phyloP scores from a whole-genome alignment of 495 filamentous ascomycete species.

The Annulohypoxylon bovei region DNA sequence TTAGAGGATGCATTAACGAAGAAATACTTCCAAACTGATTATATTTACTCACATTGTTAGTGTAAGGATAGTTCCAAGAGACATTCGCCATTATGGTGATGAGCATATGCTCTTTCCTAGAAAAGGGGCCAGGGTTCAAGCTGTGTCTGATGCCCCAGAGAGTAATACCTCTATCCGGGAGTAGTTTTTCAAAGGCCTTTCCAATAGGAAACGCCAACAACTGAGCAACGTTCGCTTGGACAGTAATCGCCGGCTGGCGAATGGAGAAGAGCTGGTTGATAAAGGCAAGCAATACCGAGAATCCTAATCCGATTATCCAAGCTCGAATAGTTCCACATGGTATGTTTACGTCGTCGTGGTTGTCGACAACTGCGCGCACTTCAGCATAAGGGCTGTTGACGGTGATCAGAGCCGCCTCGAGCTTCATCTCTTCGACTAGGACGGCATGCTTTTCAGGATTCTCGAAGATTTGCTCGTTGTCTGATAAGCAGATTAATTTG shows the following conservation, averaged over 20 bases:
- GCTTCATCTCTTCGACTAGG: constrained; percentile 55
- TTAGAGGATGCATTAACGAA: no score
- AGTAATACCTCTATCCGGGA: constrained; percentile 53
- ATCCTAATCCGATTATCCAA: constrained; percentile 53
- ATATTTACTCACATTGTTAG: no score
- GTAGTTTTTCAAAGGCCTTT: constrained; percentile 44
- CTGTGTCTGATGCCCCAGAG: constrained; percentile 50
- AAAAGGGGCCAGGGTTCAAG: constrained; percentile 62
- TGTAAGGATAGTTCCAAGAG: constrained; percentile 49
- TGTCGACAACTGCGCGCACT: constrained; percentile 61
- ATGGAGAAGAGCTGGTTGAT: constrained; percentile 57
- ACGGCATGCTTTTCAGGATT: constrained; percentile 51
- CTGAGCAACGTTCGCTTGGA: constrained; percentile 51
- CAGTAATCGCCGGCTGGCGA: constrained; percentile 51
- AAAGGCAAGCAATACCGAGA: constrained; percentile 50
- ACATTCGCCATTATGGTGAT: constrained; percentile 60
- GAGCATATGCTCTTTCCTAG: constrained; percentile 63
- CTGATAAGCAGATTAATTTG: constrained; percentile 25
- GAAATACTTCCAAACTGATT: no score
- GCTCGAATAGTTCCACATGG: constrained; percentile 54
- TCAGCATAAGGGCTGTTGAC: constrained; percentile 60
- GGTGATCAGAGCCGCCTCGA: constrained; percentile 54
- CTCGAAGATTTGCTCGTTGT: constrained; percentile 48
- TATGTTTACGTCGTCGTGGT: constrained; percentile 53
- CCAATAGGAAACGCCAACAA: constrained; percentile 54